Base-by-base conservation (phyloP, 108 stramenopile genomes). In the Seminavis robusta region DNA sequence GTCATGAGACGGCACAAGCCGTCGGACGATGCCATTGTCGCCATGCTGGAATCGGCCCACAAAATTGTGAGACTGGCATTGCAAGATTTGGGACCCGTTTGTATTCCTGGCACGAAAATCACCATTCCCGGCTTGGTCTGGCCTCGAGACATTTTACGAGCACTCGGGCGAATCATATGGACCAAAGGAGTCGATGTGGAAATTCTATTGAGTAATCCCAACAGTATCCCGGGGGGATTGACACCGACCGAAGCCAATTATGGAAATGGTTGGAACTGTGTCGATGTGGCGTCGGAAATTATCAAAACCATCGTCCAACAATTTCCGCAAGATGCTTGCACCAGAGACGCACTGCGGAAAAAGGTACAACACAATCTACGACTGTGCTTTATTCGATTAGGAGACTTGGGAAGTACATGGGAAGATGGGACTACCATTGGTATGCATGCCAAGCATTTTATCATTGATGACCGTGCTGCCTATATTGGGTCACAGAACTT, bases 401-500 rank as follows among this genome's bases (percentile, higher is more conserved):
- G 65, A n/a, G 55, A 44, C 6, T 46, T 56, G 26, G 17, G 49
- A 33, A 2, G 24, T 5, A 54, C 10, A 21, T 75, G 70, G 37
- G 33, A 43, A 13, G 64, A 70, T 55, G 74, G 74, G 4, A 67
- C 51, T 28, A 47, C 48, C 0, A 71, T 75, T 55, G 74, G 69
- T 21, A 48, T 69, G 48, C 74, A 75, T 36, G 63, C 67, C 37
- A 75, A 75, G 59, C 67, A 69, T 30, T 70, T 75, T 34, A 75
- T 75, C 29, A 58, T 75, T 45, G 74, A 75, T 56, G 64, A 75
- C 31, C 33, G 25, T 15, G 47, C 47, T 30, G 59, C 63, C 44
- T 75, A 75, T 46, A 75, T 70, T 65, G 74, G 74, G 11, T 70
- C 69, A 13, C 74, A 75, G 31, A 75, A 75, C 28, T 41, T 75